A percentile compares a stretch with the other conserved stretches of the same genome.
These are phyloP conservation scores for Paramecium caudatum DNA, from an alignment of 73 alveolate genomes.

Conservation along the genomic window DNA sequence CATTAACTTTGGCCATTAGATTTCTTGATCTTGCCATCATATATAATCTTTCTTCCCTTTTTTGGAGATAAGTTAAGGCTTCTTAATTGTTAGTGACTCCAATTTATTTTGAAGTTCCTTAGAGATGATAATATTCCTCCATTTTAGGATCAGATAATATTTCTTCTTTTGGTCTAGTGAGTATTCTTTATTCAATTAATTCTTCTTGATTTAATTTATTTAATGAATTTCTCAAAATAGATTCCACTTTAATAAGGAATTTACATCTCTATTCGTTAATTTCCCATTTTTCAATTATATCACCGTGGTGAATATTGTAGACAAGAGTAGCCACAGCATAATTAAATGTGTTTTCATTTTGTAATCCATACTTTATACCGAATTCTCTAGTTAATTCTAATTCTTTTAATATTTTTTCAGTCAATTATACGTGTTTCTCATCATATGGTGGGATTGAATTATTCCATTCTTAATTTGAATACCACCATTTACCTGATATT, in stretches of 20 bases:
- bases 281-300: constrained; percentile 58
- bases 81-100: constrained; percentile 48
- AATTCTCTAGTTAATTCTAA: constrained; percentile 39
- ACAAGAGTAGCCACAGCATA: constrained; percentile 37
- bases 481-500: constrained; percentile 21
- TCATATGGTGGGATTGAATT: constrained; percentile 48
- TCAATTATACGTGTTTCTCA: constrained; percentile 9
- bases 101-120: not conserved
- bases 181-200: constrained; percentile 22
- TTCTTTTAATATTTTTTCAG: constrained; percentile 42
- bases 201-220: constrained; percentile 25
- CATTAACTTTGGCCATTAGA: constrained; percentile 40
- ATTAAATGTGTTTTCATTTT: constrained; percentile 17
- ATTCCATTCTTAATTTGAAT: constrained; percentile 54
- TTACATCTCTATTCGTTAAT: constrained; percentile 30
- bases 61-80: not conserved
- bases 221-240: not conserved
- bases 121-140: constrained; percentile 6
- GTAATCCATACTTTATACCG: constrained; percentile 38
- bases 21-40: constrained; percentile 63
- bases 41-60: constrained; percentile 61
- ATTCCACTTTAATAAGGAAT: constrained; percentile 19
- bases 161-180: constrained; percentile 30
- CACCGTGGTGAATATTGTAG: constrained; percentile 13
- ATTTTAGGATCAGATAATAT: constrained; percentile 1